These are phyloP conservation scores for Houttuynia cordata DNA, from an alignment of 164 flowering plant species.

Conservation along the genomic window DNA sequence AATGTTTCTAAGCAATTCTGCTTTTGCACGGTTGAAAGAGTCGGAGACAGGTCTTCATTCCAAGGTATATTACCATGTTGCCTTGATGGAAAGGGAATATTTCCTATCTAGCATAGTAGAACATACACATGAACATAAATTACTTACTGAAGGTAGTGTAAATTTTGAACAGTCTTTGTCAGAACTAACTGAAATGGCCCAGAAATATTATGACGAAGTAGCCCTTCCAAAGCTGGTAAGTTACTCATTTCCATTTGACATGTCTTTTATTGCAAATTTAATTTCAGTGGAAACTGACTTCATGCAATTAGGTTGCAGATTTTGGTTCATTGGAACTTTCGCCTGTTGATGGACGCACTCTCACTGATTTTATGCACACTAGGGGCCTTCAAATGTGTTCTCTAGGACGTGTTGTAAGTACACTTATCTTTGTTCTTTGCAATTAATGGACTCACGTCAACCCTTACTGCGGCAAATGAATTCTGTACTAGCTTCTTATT, in stretches of 20 bases:
- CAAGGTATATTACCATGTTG: slow-evolving; percentile 39
- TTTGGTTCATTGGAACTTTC: slow-evolving; percentile 98
- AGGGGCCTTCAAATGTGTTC: slow-evolving; percentile 98
- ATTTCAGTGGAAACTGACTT: slow-evolving; percentile 2
- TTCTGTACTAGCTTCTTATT: background rate
- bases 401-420: slow-evolving; percentile 87
- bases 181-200: slow-evolving; percentile 69
- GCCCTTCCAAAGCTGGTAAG: slow-evolving; percentile 95
- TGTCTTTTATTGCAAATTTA: too few relatives aligned
- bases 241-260: background rate
- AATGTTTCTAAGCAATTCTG: slow-evolving; percentile 50
- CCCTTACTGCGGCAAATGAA: too few relatives aligned
- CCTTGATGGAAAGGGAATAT: background rate
- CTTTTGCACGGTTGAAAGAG: slow-evolving; percentile 73
- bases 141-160: background rate
- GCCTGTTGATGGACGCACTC: slow-evolving; percentile 97
- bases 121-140: too few relatives aligned
- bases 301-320: slow-evolving; percentile 72
- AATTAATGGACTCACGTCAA: background rate
- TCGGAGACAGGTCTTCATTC: slow-evolving; percentile 86
- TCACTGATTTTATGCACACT: slow-evolving; percentile 98
- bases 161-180: slow-evolving; percentile 56
- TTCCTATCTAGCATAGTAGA: too few relatives aligned
- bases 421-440: background rate
- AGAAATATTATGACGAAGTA: slow-evolving; percentile 79